Conservation (phyloP, 2,329 filamentous ascomycete genomes). For the Xylariaceae sp. region DNA sequence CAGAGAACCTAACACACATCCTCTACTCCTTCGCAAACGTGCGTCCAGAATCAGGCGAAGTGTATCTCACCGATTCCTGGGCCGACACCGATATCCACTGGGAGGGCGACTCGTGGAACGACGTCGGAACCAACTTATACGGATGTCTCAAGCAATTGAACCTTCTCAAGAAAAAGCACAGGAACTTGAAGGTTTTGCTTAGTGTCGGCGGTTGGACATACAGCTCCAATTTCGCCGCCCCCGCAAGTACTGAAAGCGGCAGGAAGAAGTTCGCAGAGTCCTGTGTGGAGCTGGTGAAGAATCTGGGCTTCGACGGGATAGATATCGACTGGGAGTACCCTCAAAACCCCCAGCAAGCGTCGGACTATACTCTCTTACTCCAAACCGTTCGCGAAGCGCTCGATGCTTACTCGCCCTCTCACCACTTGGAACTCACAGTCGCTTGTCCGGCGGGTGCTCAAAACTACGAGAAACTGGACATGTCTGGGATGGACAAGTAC, state of each 20-base stretch:
- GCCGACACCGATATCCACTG: conserved; percentile 72
- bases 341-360: conserved; percentile 51
- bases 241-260: conserved; percentile 68
- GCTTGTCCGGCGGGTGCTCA: conserved; percentile 61
- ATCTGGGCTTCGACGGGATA: conserved; percentile 74
- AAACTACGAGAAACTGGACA: conserved; percentile 61
- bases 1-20: conserved; percentile 79
- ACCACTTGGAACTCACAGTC: conserved; percentile 64
- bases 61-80: conserved; percentile 65
- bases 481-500: conserved; percentile 62
- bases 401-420: conserved; percentile 50
- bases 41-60: conserved; percentile 73
- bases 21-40: conserved; percentile 92
- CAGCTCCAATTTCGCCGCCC: conserved; percentile 74
- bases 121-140: conserved; percentile 76
- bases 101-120: conserved; percentile 68
- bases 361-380: conserved; percentile 59
- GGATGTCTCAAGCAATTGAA: conserved; percentile 88
- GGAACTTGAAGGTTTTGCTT: conserved; percentile 80
- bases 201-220: conserved; percentile 95
- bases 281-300: conserved; percentile 72
- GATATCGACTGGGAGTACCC: conserved; percentile 72
- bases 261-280: conserved; percentile 69
- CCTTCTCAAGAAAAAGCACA: conserved; percentile 76
- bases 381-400: conserved; percentile 54